Evolutionary conservation across 129 eudicot species (phyloP).

Genomic region (Mikania micrantha): DNA sequence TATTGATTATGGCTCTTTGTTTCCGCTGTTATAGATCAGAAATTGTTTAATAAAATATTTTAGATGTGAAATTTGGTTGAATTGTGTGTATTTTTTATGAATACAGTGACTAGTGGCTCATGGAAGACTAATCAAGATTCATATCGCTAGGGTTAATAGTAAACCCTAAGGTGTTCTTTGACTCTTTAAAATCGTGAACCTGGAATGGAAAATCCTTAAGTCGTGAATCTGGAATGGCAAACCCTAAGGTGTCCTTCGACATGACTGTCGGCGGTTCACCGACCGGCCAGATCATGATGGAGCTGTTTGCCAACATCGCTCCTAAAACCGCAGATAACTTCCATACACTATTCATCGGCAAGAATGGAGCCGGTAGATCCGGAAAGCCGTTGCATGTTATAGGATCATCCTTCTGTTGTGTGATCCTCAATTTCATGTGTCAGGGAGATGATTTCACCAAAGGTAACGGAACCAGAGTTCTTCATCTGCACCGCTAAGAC

Average conservation of each 20-base stretch:
- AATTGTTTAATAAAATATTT: too few relatives aligned
- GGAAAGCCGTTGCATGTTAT: constrained; percentile 48
- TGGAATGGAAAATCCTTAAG: too few relatives aligned
- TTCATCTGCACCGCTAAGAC: constrained; percentile 49
- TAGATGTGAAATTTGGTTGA: too few relatives aligned
- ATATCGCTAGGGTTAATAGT: too few relatives aligned
- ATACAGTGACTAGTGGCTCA: too few relatives aligned
- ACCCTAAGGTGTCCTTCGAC: constrained; percentile 59
- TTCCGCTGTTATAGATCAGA: too few relatives aligned
- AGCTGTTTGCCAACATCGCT: constrained; percentile 53
- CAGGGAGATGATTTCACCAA: constrained; percentile 60
- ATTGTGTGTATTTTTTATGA: too few relatives aligned
- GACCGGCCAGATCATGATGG: constrained; percentile 52
- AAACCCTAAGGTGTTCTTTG: not conserved
- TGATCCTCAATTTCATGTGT: constrained; percentile 63
- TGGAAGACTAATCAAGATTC: too few relatives aligned
- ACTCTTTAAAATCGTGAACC: too few relatives aligned
- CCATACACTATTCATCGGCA: constrained; percentile 60
- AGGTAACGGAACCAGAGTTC: constrained; percentile 65
- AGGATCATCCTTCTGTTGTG: constrained; percentile 54
- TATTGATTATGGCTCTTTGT: too few relatives aligned
- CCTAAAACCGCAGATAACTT: constrained; percentile 58
- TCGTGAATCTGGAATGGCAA: constrained; percentile 31
- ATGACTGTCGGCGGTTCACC: constrained; percentile 45
- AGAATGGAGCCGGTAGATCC: constrained; percentile 37